Evolutionary conservation across 257 asterid genomes (phyloP), one percentile per base, ranked within the genome.

Genomic region (Solanum neorickii): DNA sequence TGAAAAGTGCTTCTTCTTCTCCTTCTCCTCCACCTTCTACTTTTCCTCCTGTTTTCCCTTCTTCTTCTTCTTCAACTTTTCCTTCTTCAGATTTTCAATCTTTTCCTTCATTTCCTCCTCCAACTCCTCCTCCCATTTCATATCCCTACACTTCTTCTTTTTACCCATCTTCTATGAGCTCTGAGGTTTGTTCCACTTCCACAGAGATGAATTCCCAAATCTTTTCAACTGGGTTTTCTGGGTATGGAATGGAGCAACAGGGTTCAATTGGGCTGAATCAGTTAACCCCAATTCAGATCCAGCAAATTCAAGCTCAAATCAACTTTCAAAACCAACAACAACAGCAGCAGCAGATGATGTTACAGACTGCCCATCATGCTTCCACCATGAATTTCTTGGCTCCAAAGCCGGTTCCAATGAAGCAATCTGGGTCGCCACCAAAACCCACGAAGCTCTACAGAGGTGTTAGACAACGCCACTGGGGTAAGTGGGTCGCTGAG

Each of bases 401-500:
- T 18, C 94, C 96, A 1, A 88, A 90, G 94, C 93, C 98, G 59
- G 83, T 94, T 13, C 69, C 88, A 12, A 93, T 95, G 95, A 95
- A 95, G 91, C 97, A 89, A 25, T 27, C 86, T 7, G 95, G 94
- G 27, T 86, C 95, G 16, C 94, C 97, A 3, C 92, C 95, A 3
- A 95, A 94, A 93, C 97, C 99, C 91, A 90, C 88, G 8, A 97
- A 97, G 89, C 98, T 95, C 14, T 97, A 97, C 95, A 87, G 99
- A 56, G 99, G 99, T 3, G 99, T 97, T n/a, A 91, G 99, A 87
- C 99, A 97, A 89, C 94, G 99, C 9, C 99, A 97, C 94, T 97
- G 99, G 99, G 99, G 99, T 0, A 97, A 97, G 85, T 97, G 99
- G 99, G 99, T 97, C 37, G 99, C 98, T 5, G 99, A 96, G 94